Conservation (phyloP, 1,284 basidiomycete species). For the Papiliotrema laurentii region DNA sequence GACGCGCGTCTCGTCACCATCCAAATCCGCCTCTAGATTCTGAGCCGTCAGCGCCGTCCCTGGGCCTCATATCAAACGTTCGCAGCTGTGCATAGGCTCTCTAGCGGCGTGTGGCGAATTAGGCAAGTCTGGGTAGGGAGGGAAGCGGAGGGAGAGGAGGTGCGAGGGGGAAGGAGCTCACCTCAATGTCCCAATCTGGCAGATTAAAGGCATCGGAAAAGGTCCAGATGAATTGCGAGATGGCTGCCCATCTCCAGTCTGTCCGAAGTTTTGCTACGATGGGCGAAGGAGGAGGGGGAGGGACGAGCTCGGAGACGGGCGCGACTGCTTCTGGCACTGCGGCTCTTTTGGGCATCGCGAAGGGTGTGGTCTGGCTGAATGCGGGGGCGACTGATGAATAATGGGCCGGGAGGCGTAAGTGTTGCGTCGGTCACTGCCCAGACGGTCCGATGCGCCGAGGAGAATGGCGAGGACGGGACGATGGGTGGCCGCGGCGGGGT, state of each 20-base stretch:
- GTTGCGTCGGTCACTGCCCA: too few relatives aligned
- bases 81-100: too few relatives aligned
- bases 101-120: neutral
- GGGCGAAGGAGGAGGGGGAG: constrained; percentile 41
- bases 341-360: constrained; percentile 36
- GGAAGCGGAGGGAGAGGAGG: neutral
- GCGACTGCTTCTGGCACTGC: constrained; percentile 18
- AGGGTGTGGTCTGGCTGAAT: too few relatives aligned
- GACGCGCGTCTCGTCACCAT: constrained; percentile 46
- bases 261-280: constrained; percentile 38
- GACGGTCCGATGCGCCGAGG: too few relatives aligned
- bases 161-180: constrained; percentile 12
- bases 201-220: constrained; percentile 47
- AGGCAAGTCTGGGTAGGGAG: neutral
- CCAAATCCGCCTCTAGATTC: constrained; percentile 51
- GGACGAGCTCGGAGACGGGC: constrained; percentile 21
- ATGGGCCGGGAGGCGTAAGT: too few relatives aligned
- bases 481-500: too few relatives aligned
- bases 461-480: too few relatives aligned
- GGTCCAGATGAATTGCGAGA: constrained; percentile 45
- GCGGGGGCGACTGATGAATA: too few relatives aligned
- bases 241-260: constrained; percentile 48
- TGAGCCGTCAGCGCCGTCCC: constrained; percentile 7
- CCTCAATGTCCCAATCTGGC: constrained; percentile 46
- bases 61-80: too few relatives aligned